Base-by-base conservation (phyloP, 345 rosid species). In the Gossypium australe region DNA sequence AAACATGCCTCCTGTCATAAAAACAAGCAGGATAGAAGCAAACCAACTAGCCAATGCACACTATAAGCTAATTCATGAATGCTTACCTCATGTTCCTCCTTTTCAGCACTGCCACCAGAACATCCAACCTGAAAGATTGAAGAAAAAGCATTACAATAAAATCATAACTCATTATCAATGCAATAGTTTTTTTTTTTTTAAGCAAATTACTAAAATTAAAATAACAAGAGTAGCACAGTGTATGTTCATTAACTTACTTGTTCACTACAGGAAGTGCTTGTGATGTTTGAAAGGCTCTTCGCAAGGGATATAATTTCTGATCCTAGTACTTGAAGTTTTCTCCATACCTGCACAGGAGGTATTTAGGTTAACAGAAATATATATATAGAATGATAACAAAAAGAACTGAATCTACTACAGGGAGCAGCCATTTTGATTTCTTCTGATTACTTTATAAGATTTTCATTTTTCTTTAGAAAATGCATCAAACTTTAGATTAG, bases 301-400 rank as follows among this genome's bases (percentile, higher is more conserved):
- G 97, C 83, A 52, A 93, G 87, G 73, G 92, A 86, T 62, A 82
- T 78, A 80, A 95, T 84, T 84, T 88, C 92, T 55, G 82, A 79
- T 69, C 97, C 98, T 80, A 91, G 76, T 13, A 63, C 88, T 76
- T 89, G 84, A 74, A 95, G 81, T 60, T 88, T 89, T 72, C 71
- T 84, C 94, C 97, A 92, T 34, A 92, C 81, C 97, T 90, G 41
- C 41, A 87, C 51, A 77, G 71, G 2, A 75, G 25, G 53, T 11
- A 34, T 27, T 56, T 20, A 45, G 63, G 69, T 55, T 41, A 61
- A 77, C 49, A 44, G 51, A 70, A 17, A 76, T 3, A 78, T 49
- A 48, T 61, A 25, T 13, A 27, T 25, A 29, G 2, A 20, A 6
- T 2, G 10, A 51, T n/a, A 47, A 38, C 8, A 45, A 62, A 57